These are phyloP conservation scores for Flueggea neowawraea DNA, from an alignment of 441 rosid genomes.

Conservation along the genomic window DNA sequence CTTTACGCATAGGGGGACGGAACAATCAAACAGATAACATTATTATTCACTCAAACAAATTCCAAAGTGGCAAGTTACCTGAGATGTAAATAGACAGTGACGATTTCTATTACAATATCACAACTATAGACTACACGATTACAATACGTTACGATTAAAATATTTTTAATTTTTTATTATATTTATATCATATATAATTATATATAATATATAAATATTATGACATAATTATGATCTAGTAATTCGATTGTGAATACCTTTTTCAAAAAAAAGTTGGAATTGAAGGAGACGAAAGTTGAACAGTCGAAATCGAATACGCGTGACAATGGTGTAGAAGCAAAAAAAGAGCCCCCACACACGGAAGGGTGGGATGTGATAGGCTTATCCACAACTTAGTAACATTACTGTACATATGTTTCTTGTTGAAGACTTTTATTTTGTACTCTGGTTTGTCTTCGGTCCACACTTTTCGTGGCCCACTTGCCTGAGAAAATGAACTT, in stretches of 20 bases:
- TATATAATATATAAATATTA: too few relatives aligned
- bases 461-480: slow-evolving; percentile 6
- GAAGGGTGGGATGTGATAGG: slow-evolving; percentile 12
- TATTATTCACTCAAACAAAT: slow-evolving; percentile 2
- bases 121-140: too few relatives aligned
- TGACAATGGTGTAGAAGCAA: neutral
- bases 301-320: too few relatives aligned
- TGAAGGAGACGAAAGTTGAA: too few relatives aligned
- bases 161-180: too few relatives aligned
- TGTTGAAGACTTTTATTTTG: slow-evolving; percentile 18
- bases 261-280: too few relatives aligned
- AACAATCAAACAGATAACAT: slow-evolving; percentile 6
- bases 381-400: slow-evolving; percentile 30
- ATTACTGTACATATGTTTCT: slow-evolving; percentile 11
- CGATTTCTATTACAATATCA: too few relatives aligned
- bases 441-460: neutral
- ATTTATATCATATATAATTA: too few relatives aligned
- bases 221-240: too few relatives aligned
- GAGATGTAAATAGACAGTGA: too few relatives aligned
- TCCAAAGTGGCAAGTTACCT: neutral
- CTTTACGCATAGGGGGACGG: slow-evolving; percentile 5
- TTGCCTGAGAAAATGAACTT: neutral
- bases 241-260: too few relatives aligned
- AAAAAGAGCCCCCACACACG: neutral
- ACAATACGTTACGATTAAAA: too few relatives aligned